Conservation (phyloP, 345 rosid genomes). For the Arabidopsis thaliana region TAIR10.1 NC_003076.8:19972501-19973000, state of each 20-base stretch:
- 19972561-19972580: slow-evolving; percentile 76
- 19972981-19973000: slow-evolving; percentile 78
- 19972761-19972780: slow-evolving; percentile 65
- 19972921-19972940: slow-evolving; percentile 78
- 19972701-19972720: slow-evolving; percentile 82
- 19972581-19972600: slow-evolving; percentile 63
- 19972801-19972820: slow-evolving; percentile 92
- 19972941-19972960: slow-evolving; percentile 74
- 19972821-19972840: slow-evolving; percentile 68
- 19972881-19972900: slow-evolving; percentile 89
- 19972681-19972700: slow-evolving; percentile 88
- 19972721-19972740: slow-evolving; percentile 95
- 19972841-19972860: slow-evolving; percentile 80
- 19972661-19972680: slow-evolving; percentile 64
- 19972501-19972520: slow-evolving; percentile 90
- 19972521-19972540: slow-evolving; percentile 92
- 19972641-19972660: slow-evolving; percentile 65
- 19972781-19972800: slow-evolving; percentile 96
- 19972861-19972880: slow-evolving; percentile 86
- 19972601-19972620: slow-evolving; percentile 89
- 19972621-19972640: slow-evolving; percentile 88
- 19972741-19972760: slow-evolving; percentile 89
- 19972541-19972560: slow-evolving; percentile 83
- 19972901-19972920: slow-evolving; percentile 87
- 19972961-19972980: slow-evolving; percentile 94